Evolutionary conservation across 2,329 filamentous ascomycete genomes (phyloP).

Genomic region (Fusarium clavum): DNA sequence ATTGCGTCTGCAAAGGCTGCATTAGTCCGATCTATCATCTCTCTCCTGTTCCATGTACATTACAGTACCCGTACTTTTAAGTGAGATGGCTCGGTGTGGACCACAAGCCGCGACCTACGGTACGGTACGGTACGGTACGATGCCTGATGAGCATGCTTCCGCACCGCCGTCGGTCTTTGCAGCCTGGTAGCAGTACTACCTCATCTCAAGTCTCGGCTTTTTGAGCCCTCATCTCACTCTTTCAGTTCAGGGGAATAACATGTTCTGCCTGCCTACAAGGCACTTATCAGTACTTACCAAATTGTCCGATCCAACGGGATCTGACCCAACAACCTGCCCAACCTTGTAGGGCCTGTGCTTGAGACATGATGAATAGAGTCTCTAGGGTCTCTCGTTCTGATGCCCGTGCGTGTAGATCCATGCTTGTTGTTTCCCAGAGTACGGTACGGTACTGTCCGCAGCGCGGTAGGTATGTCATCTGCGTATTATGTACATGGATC

Average conservation of each 20-base stretch:
- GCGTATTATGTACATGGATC: neutral
- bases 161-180: neutral
- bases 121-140: neutral
- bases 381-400: slow-evolving; percentile 8
- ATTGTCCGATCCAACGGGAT: slow-evolving; percentile 9
- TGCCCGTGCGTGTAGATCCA: slow-evolving; percentile 7
- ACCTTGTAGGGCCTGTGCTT: slow-evolving; percentile 20
- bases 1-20: slow-evolving; percentile 26
- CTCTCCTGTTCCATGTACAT: slow-evolving; percentile 16
- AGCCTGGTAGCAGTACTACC: neutral
- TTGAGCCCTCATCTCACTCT: neutral
- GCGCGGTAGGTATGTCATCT: slow-evolving; percentile 12
- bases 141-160: neutral
- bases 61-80: neutral
- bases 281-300: neutral
- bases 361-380: slow-evolving; percentile 15
- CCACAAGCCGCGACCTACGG: neutral
- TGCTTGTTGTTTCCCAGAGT: slow-evolving; percentile 14
- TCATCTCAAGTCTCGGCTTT: neutral
- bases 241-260: neutral
- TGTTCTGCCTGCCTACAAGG: neutral
- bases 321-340: slow-evolving; percentile 14
- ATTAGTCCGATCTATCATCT: slow-evolving; percentile 17
- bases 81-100: neutral
- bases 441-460: slow-evolving; percentile 8